Evolutionary conservation across 352 stramenopile species (phyloP), one percentile per base, ranked within the genome.

Genomic region (Globisporangium solare): DNA sequence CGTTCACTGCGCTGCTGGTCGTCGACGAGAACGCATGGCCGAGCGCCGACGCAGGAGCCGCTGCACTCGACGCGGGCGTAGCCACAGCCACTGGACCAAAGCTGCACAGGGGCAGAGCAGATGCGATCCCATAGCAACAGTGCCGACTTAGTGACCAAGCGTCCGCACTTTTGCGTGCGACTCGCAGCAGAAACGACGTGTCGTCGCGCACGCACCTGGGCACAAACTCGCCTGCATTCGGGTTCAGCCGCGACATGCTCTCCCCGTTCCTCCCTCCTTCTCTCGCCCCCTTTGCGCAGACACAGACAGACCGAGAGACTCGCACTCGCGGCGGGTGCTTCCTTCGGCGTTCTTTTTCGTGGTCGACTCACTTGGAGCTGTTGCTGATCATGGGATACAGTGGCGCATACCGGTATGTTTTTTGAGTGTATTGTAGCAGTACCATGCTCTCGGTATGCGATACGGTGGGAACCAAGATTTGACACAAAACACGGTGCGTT

Each of bases 151-250:
- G 46, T 18, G 46, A 18, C 1, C 8, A 51, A 24, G 4, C 5
- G 39, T 1, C 12, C 12, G 13, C 13, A 43, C n/a, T 15, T 43
- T 43, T 43, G 39, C 39, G n/a, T n/a, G 39, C 39, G 39, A n/a
- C 24, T 11, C n/a, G 39, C 40, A 37, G 52, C 22, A 53, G 14
- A 39, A 18, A 20, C 22, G 41, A 18, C 6, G 5, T 22, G 21
- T 48, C 13, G 21, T 32, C 12, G 51, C 11, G n/a, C n/a, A 61
- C 76, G 51, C 57, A 89, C 83, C 74, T 89, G 32, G 83, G 83
- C 51, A 90, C 79, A 60, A 84, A 92, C 61, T 84, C 83, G 73
- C 80, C 79, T n/a, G 83, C 83, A 64, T 92, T 88, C 53, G 83
- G 83, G 62, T 92, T 92, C 56, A 92, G 76, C 47, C 64, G 67